These are phyloP conservation scores for Zygosaccharomyces siamensis DNA, from an alignment of 805 yeast genomes.

Conservation along the genomic window DNA sequence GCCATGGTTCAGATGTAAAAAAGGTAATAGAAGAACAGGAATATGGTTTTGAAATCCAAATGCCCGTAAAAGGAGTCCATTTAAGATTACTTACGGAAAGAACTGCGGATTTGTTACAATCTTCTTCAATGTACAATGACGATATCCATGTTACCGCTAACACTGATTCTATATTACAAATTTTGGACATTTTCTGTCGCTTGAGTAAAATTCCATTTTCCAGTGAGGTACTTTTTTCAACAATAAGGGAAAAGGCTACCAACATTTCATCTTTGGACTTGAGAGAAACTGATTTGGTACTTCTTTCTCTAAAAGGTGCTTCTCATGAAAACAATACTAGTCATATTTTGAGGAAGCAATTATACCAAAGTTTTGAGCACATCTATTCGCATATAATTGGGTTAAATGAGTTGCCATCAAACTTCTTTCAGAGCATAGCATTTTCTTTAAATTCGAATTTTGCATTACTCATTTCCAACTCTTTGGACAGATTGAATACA, in stretches of 20 bases:
- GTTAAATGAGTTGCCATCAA: slow-evolving; percentile 28
- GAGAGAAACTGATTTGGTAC: slow-evolving; percentile 17
- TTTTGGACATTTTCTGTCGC: slow-evolving; percentile 36
- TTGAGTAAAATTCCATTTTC: slow-evolving; percentile 51
- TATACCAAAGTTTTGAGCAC: slow-evolving; percentile 26
- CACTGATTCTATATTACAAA: slow-evolving; percentile 31
- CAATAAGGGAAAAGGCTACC: slow-evolving; percentile 28
- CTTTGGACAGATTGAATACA: slow-evolving; percentile 19
- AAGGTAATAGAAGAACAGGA: slow-evolving; percentile 21
- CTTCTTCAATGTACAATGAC: slow-evolving; percentile 41
- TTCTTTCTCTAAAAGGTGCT: slow-evolving; percentile 30
- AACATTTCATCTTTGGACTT: slow-evolving; percentile 20
- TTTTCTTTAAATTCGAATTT: slow-evolving; percentile 20
- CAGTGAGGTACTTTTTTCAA: slow-evolving; percentile 50
- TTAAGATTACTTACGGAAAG: slow-evolving; percentile 58
- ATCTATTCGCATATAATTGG: slow-evolving; percentile 29
- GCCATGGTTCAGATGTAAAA: slow-evolving; percentile 18
- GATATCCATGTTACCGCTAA: slow-evolving; percentile 28
- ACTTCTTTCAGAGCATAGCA: slow-evolving; percentile 23
- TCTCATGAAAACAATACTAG: slow-evolving; percentile 19
- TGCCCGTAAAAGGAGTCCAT: slow-evolving; percentile 35
- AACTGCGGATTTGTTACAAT: slow-evolving; percentile 65
- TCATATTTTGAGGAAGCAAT: slow-evolving; percentile 17
- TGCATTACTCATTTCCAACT: slow-evolving; percentile 25
- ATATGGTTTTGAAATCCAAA: slow-evolving; percentile 23